A percentile compares a stretch with the other conserved stretches of the same genome.
Conservation (phyloP, 2,329 filamentous ascomycete genomes). For the Stachybotrys chlorohalonatus region DNA sequence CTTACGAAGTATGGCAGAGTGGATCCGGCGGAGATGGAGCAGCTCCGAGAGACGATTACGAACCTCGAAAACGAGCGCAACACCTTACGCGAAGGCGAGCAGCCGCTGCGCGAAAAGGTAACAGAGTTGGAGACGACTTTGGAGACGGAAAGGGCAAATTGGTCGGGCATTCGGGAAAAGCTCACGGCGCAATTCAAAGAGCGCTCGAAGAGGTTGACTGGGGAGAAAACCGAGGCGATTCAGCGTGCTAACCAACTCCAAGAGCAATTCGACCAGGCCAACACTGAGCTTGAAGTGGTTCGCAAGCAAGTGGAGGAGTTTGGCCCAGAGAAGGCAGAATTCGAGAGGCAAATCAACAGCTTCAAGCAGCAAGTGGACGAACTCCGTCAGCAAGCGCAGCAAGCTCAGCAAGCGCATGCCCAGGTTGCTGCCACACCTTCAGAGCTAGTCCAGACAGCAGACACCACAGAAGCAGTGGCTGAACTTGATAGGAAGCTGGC, state of each 20-base stretch:
- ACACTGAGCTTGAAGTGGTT: constrained; percentile 45
- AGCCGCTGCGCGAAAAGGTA: constrained; percentile 44
- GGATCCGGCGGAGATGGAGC: constrained; percentile 86
- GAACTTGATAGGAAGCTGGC: constrained; percentile 41
- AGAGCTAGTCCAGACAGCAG: constrained; percentile 19
- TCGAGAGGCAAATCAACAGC: constrained; percentile 33
- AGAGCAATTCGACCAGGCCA: constrained; percentile 36
- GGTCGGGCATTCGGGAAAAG: constrained; percentile 42
- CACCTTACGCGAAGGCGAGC: constrained; percentile 38
- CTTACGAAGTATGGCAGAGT: constrained; percentile 93
- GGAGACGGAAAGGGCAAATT: constrained; percentile 45
- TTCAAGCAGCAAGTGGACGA: constrained; percentile 33
- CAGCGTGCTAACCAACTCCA: constrained; percentile 44
- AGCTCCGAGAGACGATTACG: constrained; percentile 70
- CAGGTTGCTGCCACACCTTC: constrained; percentile 18
- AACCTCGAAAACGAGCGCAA: constrained; percentile 58
- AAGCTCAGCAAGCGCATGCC: constrained; percentile 14
- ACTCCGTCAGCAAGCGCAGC: constrained; percentile 24
- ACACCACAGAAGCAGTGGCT: constrained; percentile 35
- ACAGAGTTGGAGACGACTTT: constrained; percentile 41
- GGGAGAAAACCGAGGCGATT: constrained; percentile 43
- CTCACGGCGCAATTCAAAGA: constrained; percentile 57
- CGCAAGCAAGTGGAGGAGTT: constrained; percentile 25
- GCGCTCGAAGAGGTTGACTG: constrained; percentile 42
- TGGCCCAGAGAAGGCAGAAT: constrained; percentile 20